These are phyloP conservation scores for Hanseniaspora valbyensis DNA, from an alignment of 805 yeast genomes.

Conservation along the genomic window DNA sequence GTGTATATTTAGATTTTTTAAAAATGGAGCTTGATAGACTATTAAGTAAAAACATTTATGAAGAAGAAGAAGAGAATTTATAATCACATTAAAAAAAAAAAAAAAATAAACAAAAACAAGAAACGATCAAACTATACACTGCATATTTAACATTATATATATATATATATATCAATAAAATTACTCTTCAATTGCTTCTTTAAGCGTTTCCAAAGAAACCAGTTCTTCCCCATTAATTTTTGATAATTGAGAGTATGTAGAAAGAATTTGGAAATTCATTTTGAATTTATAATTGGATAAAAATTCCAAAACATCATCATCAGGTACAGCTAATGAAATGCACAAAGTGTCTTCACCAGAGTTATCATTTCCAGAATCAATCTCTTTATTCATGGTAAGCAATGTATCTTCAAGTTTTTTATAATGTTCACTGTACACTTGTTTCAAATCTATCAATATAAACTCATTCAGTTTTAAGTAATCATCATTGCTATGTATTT, in stretches of 20 bases:
- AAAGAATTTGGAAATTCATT: neutral
- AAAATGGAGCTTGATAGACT: slow-evolving; percentile 66
- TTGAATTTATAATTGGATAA: neutral
- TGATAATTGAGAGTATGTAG: neutral
- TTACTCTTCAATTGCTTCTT: neutral
- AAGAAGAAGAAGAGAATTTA: slow-evolving; percentile 54
- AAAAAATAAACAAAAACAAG: no score
- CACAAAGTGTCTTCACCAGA: neutral
- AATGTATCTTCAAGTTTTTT: neutral
- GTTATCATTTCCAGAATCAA: neutral
- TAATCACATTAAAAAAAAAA: no score
- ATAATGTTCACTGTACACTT: neutral
- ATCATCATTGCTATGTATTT: slow-evolving; percentile 2
- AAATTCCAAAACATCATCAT: neutral
- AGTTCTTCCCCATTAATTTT: neutral
- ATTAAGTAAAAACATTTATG: slow-evolving; percentile 72
- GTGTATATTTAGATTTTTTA: slow-evolving; percentile 60
- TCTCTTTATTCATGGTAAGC: neutral
- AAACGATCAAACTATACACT: no score
- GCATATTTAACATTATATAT: no score
- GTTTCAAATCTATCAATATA: slow-evolving; percentile 1
- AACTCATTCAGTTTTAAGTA: neutral
- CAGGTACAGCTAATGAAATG: neutral
- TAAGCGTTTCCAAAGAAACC: neutral
- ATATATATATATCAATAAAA: neutral